Evolutionary conservation across 1,284 basidiomycete genomes (phyloP).

Genomic region (Marasmius oreades): DNA sequence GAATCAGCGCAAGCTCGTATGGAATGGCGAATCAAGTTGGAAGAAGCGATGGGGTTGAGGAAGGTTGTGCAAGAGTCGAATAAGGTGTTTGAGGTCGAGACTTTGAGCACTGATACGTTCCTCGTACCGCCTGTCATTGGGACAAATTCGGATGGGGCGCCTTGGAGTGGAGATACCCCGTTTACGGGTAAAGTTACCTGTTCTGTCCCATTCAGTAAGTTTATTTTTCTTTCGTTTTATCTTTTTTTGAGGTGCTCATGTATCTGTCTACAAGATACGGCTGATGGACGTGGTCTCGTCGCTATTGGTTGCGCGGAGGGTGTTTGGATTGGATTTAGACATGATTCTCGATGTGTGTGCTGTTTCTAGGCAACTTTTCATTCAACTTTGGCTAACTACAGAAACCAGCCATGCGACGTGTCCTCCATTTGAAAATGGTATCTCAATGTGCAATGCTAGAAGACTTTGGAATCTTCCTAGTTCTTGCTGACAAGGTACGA

Average conservation of each 20-base stretch:
- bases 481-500: constrained; percentile 74
- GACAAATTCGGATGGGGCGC: constrained; percentile 33
- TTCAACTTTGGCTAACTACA: no score
- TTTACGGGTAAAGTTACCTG: constrained; percentile 91
- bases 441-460: constrained; percentile 85
- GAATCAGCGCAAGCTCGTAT: constrained; percentile 71
- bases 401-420: constrained; percentile 66
- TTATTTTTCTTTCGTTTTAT: background rate
- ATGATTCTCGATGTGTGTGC: constrained; percentile 65
- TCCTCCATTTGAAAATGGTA: constrained; percentile 79
- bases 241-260: background rate
- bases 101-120: constrained; percentile 84
- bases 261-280: constrained; percentile 44
- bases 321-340: constrained; percentile 84
- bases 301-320: constrained; percentile 86
- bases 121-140: constrained; percentile 59
- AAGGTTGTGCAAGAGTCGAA: constrained; percentile 88
- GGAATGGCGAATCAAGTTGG: constrained; percentile 89
- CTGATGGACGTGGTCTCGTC: constrained; percentile 69
- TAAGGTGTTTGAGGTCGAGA: constrained; percentile 89
- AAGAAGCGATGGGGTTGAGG: constrained; percentile 84
- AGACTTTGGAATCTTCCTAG: constrained; percentile 84
- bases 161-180: constrained; percentile 67
- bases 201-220: constrained; percentile 88
- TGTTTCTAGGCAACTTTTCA: constrained; percentile 1